Evolutionary conservation across 163 green algal genomes (phyloP), one percentile per base, ranked within the genome.

Genomic region (Volvox carteri): DNA sequence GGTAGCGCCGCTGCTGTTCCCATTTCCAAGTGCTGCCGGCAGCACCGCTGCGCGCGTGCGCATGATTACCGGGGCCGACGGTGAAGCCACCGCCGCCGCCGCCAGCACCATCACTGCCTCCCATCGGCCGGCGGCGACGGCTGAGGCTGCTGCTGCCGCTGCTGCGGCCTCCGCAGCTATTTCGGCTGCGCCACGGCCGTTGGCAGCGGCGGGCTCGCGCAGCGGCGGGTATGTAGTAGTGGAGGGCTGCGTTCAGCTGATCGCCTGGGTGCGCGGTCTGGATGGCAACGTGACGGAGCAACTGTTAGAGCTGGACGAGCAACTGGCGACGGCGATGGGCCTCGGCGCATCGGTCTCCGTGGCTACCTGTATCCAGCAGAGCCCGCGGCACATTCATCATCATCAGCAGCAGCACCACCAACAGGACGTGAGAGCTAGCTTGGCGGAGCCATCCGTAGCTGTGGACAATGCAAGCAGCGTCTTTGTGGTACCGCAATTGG

Each of bases 161-260:
- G 8, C 70, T 41, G 62, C 30, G 28, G 11, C 42, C 44, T 35
- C 18, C n/a, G n/a, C n/a, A n/a, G n/a, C n/a, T n/a, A n/a, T n/a
- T n/a, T n/a, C n/a, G n/a, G n/a, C n/a, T n/a, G n/a, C n/a, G n/a
- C n/a, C n/a, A 21, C 52, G 5, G 52, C 52, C 25, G 28, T 0
- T 25, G 30, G 5, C 62, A 9, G 28, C 39, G n/a, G 28, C n/a
- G 42, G 28, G 5, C n/a, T 33, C 44, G 6, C 62, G 48, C 65
- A 79, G 44, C 23, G 81, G 81, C 48, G 81, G 81, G 5, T 79
- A 73, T 8, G 81, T 87, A 65, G 81, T 87, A 21, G 81, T 87
- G 65, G 65, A 87, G 81, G 81, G 81, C 46, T 87, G 81, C 67
- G 81, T 87, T 62, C 81, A 87, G 67, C 44, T 87, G 30, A 87